Evolutionary conservation across 164 flowering plant species (phyloP), one percentile per base, ranked within the genome.

Genomic region (Platanus orientalis): DNA sequence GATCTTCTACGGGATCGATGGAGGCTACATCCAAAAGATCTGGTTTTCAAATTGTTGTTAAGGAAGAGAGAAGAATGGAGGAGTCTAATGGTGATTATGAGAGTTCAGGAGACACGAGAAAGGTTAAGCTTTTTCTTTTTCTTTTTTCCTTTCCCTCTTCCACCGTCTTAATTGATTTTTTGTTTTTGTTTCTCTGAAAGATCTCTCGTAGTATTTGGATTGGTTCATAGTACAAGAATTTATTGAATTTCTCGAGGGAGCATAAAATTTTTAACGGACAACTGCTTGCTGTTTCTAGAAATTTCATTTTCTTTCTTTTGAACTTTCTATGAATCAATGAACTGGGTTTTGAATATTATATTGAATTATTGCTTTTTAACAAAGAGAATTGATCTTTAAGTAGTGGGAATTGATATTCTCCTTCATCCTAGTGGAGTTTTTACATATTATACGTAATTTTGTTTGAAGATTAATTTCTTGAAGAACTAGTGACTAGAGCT

Each of bases 1-100:
- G 32, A 54, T 23, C 40, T 40, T 20, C 51, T 28, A 40, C n/a
- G n/a, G n/a, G n/a, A 45, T 54, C 32, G 10, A 74, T 74, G 77
- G 77, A 74, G 28, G 57, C 59, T 21, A 6, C 60, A 39, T 30
- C 51, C 44, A 65, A 62, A 48, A 63, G 59, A 65, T 65, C 72
- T 65, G 56, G 36, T 57, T 27, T 42, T 40, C 59, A 45, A 23
- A 57, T 13, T 42, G 45, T 27, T 25, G 32, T 57, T 49, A 65
- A 49, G 48, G 73, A 69, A 57, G 73, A 69, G 55, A 71, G 68
- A 64, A 62, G 60, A 50, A 47, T 11, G 4, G 30, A 13, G 24
- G 40, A 36, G n/a, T 49, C 52, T 26, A 49, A 24, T 64, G 60
- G 17, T 28, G 68, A 54, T 53, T 56, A 64, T 10, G 65, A 65